phyloP scores from a whole-genome alignment of 805 yeast species.

The Saturnispora hagleri region DNA sequence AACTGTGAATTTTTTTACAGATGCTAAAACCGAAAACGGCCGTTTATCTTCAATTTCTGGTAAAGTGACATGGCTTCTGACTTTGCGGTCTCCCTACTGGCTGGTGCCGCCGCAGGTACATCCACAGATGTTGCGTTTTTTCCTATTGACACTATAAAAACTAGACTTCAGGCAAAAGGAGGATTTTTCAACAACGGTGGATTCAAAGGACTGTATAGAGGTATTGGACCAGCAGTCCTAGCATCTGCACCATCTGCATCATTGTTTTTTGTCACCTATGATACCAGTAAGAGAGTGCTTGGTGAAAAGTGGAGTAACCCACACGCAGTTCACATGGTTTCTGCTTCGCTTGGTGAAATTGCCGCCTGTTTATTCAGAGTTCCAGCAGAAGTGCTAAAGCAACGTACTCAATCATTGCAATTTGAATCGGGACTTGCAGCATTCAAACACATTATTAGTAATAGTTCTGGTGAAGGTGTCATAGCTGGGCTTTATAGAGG shows the following conservation, averaged over 20 bases:
- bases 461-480: conserved; percentile 70
- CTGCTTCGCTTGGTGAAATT: conserved; percentile 85
- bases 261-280: conserved; percentile 76
- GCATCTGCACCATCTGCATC: conserved; percentile 92
- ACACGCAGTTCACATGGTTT: conserved; percentile 64
- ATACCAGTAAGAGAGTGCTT: conserved; percentile 45
- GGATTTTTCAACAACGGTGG: conserved; percentile 94
- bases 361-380: conserved; percentile 92
- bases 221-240: conserved; percentile 85
- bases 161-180: conserved; percentile 90
- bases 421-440: conserved; percentile 56
- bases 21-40: not conserved
- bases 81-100: conserved; percentile 24
- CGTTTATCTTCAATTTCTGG: not conserved
- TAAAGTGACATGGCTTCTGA: conserved; percentile 2
- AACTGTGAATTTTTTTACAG: not conserved
- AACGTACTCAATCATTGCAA: conserved; percentile 75
- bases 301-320: conserved; percentile 14
- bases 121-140: conserved; percentile 90
- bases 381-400: conserved; percentile 95
- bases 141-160: conserved; percentile 93
- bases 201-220: conserved; percentile 81
- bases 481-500: conserved; percentile 82
- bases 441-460: conserved; percentile 49
- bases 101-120: conserved; percentile 96